Percentiles rank a stretch among this genome's conserved stretches.
Conservation (phyloP, 768 basidiomycete genomes). For the Lactifluus rugatus region DNA sequence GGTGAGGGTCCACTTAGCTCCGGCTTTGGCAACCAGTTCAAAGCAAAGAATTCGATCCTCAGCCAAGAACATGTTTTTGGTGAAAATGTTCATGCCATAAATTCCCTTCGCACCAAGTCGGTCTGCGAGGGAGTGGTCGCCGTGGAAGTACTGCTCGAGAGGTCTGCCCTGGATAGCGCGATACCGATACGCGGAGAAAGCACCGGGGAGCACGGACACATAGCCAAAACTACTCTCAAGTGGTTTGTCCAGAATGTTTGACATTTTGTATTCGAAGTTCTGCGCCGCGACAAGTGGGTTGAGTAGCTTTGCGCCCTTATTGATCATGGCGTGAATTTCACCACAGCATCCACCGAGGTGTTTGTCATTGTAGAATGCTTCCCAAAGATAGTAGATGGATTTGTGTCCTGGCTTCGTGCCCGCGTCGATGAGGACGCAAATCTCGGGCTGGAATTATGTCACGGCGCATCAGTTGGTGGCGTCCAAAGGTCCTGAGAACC, state of each 20-base stretch:
- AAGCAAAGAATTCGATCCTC: conserved; percentile 98
- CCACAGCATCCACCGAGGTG: conserved; percentile 84
- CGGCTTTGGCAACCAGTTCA: conserved; percentile 87
- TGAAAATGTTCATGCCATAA: conserved; percentile 95
- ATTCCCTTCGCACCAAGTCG: conserved; percentile 90
- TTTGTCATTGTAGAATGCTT: conserved; percentile 75
- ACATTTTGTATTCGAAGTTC: conserved; percentile 98
- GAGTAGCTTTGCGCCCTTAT: conserved; percentile 82
- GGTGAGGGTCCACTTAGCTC: conserved; percentile 80
- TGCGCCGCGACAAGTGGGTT: conserved; percentile 92
- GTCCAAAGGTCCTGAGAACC: conserved; percentile 12
- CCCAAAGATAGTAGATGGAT: conserved; percentile 93
- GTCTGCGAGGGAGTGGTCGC: conserved; percentile 83
- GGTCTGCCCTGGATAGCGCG: conserved; percentile 87
- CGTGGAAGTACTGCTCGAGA: conserved; percentile 78
- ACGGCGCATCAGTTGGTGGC: neutral
- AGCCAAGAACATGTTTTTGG: conserved; percentile 85
- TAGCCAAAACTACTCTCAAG: conserved; percentile 94
- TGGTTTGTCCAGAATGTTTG: conserved; percentile 93
- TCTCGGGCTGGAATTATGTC: conserved; percentile 55
- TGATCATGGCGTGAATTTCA: conserved; percentile 95
- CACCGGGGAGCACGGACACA: conserved; percentile 90
- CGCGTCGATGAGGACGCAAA: conserved; percentile 87
- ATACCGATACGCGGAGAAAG: conserved; percentile 94
- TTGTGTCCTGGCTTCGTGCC: conserved; percentile 97